These are phyloP conservation scores for Penicillium verrucosum DNA, from an alignment of 2,329 filamentous ascomycete genomes.

Conservation along the genomic window DNA sequence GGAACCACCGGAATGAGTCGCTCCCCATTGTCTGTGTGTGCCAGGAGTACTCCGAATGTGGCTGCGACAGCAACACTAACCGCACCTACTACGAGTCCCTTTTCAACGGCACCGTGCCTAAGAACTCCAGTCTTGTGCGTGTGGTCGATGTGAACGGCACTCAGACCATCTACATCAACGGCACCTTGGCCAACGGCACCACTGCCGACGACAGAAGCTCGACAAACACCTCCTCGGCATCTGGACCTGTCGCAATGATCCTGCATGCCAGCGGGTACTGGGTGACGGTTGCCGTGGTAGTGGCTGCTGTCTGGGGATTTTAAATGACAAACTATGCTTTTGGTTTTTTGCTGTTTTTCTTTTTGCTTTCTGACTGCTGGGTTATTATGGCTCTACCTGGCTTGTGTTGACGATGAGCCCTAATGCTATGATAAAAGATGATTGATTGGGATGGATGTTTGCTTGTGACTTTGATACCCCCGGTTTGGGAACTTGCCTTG, in stretches of 20 bases:
- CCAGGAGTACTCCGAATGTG: constrained; percentile 52
- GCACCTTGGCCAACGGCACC: constrained; percentile 46
- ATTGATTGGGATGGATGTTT: constrained; percentile 7
- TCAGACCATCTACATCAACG: constrained; percentile 47
- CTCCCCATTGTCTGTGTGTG: constrained; percentile 58
- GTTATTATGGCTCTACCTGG: background rate
- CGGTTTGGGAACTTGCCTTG: background rate
- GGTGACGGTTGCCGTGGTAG: constrained; percentile 40
- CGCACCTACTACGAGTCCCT: constrained; percentile 42
- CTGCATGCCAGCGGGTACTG: constrained; percentile 42
- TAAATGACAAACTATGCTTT: constrained; percentile 8
- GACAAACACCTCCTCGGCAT: constrained; percentile 18
- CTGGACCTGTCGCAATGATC: constrained; percentile 17
- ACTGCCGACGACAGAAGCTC: constrained; percentile 34
- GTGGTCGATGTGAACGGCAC: constrained; percentile 44
- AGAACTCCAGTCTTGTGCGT: constrained; percentile 39
- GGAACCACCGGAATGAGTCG: constrained; percentile 47
- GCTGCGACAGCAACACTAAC: constrained; percentile 54
- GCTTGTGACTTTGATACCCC: constrained; percentile 7
- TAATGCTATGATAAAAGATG: background rate
- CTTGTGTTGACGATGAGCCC: background rate
- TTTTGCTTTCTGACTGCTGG: background rate
- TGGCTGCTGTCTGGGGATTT: constrained; percentile 31
- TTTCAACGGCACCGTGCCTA: constrained; percentile 40
- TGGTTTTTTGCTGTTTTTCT: constrained; percentile 1